phyloP scores from a whole-genome alignment of 176 grass and related monocot species.

The Cymbopogon citratus region DNA sequence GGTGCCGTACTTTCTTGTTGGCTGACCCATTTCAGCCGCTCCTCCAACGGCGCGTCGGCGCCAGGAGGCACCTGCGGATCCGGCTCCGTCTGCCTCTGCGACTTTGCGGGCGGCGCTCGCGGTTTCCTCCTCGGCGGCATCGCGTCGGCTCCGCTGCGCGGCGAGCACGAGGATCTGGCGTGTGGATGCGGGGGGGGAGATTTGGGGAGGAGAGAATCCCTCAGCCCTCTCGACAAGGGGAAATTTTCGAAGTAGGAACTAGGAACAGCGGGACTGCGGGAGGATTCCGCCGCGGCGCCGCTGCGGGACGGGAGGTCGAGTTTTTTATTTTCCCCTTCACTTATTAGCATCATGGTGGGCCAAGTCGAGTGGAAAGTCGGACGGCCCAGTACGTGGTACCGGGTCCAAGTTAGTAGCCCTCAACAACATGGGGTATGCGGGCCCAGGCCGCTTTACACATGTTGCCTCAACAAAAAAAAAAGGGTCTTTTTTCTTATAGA shows the following conservation, averaged over 20 bases:
- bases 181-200: not conserved
- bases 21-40: slow-evolving; percentile 20
- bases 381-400: not conserved
- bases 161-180: not conserved
- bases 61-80: slow-evolving; percentile 6
- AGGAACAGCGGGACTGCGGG: not conserved
- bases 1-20: slow-evolving; percentile 33
- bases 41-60: slow-evolving; percentile 17
- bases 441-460: not conserved
- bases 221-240: not conserved
- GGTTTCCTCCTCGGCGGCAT: slow-evolving; percentile 33
- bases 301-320: not conserved
- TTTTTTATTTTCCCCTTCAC: not conserved
- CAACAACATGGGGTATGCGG: not conserved
- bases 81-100: slow-evolving; percentile 1
- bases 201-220: not conserved
- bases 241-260: not conserved
- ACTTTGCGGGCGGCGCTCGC: not conserved
- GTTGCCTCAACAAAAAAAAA: not conserved
- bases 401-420: not conserved
- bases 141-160: not conserved
- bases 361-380: not conserved
- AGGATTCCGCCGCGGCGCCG: not conserved
- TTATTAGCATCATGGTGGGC: no score
- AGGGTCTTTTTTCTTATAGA: not conserved